Evolutionary conservation across 768 basidiomycete species (phyloP).

Genomic region (Naematelia encephala): DNA sequence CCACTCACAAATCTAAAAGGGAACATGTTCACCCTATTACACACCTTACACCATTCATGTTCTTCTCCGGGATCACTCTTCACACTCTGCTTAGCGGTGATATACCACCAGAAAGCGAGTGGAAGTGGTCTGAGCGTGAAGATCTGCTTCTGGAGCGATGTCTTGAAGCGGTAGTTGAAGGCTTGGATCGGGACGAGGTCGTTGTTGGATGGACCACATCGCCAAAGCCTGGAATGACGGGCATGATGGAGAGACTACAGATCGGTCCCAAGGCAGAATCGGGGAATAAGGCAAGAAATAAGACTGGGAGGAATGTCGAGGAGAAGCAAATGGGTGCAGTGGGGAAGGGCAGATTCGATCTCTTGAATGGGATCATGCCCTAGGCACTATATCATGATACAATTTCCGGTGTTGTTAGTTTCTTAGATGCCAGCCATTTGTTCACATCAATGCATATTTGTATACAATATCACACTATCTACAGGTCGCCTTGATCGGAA

Average conservation of each 20-base stretch:
- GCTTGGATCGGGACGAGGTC: slow-evolving; percentile 9
- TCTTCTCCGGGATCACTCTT: slow-evolving; percentile 27
- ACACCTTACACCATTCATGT: slow-evolving; percentile 32
- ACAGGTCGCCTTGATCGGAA: too few species aligned
- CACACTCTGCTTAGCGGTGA: slow-evolving; percentile 21
- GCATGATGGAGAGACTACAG: background rate
- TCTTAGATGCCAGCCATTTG: background rate
- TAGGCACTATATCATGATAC: background rate
- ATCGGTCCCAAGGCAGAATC: background rate
- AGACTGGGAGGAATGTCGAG: background rate
- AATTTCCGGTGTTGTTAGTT: background rate
- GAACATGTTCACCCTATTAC: slow-evolving; percentile 16
- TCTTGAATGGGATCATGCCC: background rate
- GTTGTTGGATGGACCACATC: background rate
- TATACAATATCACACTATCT: too few species aligned
- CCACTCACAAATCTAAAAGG: background rate
- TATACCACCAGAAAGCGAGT: slow-evolving; percentile 19
- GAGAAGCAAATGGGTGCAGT: background rate
- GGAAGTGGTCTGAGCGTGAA: slow-evolving; percentile 22
- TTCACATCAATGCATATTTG: background rate
- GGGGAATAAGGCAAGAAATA: background rate
- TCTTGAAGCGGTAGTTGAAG: slow-evolving; percentile 26
- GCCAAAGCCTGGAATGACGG: slow-evolving; percentile 8
- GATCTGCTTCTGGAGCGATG: slow-evolving; percentile 15
- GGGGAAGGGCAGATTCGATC: background rate